phyloP scores from a whole-genome alignment of 352 stramenopile species.

The Pythium guiyangense region DNA sequence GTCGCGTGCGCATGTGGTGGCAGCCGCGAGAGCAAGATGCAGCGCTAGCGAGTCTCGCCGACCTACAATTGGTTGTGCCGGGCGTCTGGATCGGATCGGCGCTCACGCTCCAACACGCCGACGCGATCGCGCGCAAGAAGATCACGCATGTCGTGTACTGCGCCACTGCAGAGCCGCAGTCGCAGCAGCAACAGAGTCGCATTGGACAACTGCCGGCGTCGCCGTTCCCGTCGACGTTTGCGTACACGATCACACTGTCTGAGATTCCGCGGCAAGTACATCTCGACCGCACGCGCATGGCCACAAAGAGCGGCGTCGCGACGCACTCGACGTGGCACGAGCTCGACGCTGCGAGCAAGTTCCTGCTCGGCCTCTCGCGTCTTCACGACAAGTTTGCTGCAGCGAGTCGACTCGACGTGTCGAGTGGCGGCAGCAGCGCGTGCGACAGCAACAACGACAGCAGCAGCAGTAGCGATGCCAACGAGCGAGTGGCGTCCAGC shows the following conservation, averaged over 20 bases:
- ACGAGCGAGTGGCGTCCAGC: neutral
- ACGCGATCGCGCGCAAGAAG: conserved; percentile 8
- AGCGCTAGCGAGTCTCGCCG: conserved; percentile 15
- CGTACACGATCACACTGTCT: conserved; percentile 11
- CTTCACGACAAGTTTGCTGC: conserved; percentile 5
- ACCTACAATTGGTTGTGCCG: conserved; percentile 31
- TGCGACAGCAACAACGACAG: neutral
- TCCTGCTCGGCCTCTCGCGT: neutral
- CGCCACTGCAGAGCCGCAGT: conserved; percentile 1
- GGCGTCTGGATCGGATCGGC: conserved; percentile 29
- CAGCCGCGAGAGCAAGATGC: conserved; percentile 2
- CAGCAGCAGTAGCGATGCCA: too few relatives aligned
- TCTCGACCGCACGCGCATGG: neutral
- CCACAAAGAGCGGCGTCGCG: neutral
- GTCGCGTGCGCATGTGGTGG: conserved; percentile 13
- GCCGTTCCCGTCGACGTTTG: conserved; percentile 2
- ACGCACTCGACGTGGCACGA: conserved; percentile 3
- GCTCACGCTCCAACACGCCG: conserved; percentile 14
- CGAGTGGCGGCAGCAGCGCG: neutral
- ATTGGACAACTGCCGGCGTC: conserved; percentile 1
- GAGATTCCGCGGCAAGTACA: conserved; percentile 3
- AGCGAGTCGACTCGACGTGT: neutral
- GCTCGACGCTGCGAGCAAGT: conserved; percentile 8
- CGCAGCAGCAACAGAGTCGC: neutral
- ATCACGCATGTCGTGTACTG: conserved; percentile 20